Conservation (phyloP, 257 asterid genomes). For the Rhazya stricta region DNA sequence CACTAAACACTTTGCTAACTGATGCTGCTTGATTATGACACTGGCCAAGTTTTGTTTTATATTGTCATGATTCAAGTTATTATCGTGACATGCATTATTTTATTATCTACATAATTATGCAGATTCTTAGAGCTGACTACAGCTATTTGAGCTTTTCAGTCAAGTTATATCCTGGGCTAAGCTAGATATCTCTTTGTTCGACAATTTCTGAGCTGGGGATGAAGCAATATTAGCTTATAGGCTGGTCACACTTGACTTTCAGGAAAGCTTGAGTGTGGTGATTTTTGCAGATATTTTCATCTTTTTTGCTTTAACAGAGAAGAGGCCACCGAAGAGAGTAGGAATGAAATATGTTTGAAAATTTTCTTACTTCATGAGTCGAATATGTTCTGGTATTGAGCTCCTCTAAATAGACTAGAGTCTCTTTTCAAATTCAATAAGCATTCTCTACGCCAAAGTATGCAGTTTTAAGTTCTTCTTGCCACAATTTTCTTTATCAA, state of each 20-base stretch:
- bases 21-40: not conserved
- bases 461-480: not conserved
- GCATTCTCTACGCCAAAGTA: not conserved
- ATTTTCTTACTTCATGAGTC: not conserved
- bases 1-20: not conserved
- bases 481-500: not conserved
- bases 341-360: not conserved
- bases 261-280: not conserved
- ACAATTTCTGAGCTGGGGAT: not conserved
- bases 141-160: not conserved
- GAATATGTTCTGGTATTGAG: not conserved
- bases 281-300: not conserved
- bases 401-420: not conserved
- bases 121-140: not conserved
- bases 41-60: not conserved
- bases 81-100: not conserved
- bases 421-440: not conserved
- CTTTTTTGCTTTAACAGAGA: not conserved
- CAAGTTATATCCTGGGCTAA: not conserved
- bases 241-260: not conserved
- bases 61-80: not conserved
- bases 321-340: not conserved
- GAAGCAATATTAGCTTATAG: not conserved
- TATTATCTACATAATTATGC: not conserved
- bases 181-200: not conserved